A percentile compares a stretch with the other conserved stretches of the same genome.
phyloP scores from a whole-genome alignment of 164 flowering plant species.

The Nymphaea colorata region DNA sequence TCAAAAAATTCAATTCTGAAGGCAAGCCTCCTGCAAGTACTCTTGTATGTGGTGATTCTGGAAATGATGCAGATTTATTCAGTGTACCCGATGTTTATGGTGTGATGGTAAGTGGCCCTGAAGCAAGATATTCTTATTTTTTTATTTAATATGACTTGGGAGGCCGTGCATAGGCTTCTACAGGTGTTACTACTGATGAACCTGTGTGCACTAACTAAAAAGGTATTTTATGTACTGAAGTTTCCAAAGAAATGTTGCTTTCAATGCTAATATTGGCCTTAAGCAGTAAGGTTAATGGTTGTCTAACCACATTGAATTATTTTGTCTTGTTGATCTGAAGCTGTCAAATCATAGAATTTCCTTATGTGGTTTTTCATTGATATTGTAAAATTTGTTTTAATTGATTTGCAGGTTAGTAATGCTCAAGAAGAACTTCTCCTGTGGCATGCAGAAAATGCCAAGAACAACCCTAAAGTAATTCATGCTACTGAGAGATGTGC shows the following conservation, averaged over 20 bases:
- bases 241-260: too few relatives aligned
- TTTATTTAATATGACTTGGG: too few relatives aligned
- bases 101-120: slow-evolving; percentile 54
- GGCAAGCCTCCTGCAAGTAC: slow-evolving; percentile 53
- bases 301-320: too few relatives aligned
- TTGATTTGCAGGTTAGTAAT: slow-evolving; percentile 51
- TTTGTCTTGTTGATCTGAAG: too few relatives aligned
- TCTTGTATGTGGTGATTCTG: slow-evolving; percentile 90
- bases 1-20: slow-evolving; percentile 39
- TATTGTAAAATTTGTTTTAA: not conserved
- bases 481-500: slow-evolving; percentile 87
- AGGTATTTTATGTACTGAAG: too few relatives aligned
- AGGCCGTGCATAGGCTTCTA: too few relatives aligned
- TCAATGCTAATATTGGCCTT: too few relatives aligned
- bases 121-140: too few relatives aligned
- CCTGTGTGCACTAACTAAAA: too few relatives aligned
- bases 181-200: too few relatives aligned
- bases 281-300: too few relatives aligned
- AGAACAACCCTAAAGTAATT: slow-evolving; percentile 52
- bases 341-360: too few relatives aligned
- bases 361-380: not conserved
- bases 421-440: slow-evolving; percentile 81
- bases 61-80: slow-evolving; percentile 84
- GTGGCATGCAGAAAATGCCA: slow-evolving; percentile 75
- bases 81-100: slow-evolving; percentile 80